Evolutionary conservation across 2,329 filamentous ascomycete genomes (phyloP), one percentile per base, ranked within the genome.

Genomic region (Colletotrichum neosansevieriae): DNA sequence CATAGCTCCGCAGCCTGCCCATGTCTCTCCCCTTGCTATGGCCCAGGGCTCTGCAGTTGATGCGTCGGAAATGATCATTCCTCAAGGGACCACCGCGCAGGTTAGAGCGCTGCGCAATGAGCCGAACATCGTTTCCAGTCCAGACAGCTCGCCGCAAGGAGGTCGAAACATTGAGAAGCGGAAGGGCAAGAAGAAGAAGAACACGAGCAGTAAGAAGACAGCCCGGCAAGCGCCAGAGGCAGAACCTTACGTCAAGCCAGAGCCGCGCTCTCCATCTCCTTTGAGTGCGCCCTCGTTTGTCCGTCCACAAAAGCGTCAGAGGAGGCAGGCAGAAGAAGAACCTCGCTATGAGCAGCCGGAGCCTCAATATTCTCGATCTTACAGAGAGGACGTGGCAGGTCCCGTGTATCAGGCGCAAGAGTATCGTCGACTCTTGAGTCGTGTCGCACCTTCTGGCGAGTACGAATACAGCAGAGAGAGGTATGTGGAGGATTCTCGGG

Each of bases 1-100:
- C 47, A 81, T 91, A 75, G 92, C 92, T 58, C 92, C 93, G 29
- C 92, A 93, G 75, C 92, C 93, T 60, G 89, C 90, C 56, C 91
- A 92, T 75, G 89, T 88, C 71, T 85, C 91, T 77, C 82, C 86
- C 71, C 76, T 91, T 80, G 81, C 86, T 73, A 79, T 81, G 75
- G 78, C 82, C 59, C 79, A 79, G 38, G 76, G 76, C 19, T 75
- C 76, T 29, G 76, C 75, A 54, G 71, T 77, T 44, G 71, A 71
- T 17, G 73, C 75, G 12, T 74, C 76, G 10, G 78, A 80, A 32
- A 58, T 76, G 13, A 74, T 71, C 67, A 72, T 76, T 49, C 77
- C 80, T 24, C 78, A 78, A 70, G 83, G 79, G 76, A 76, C 79
- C 19, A 80, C 86, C 36, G 85, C 87, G 17, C 88, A 89, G 74